Evolutionary conservation across 2,329 filamentous ascomycete species (phyloP).

Genomic region (Hypoxylon sp.): DNA sequence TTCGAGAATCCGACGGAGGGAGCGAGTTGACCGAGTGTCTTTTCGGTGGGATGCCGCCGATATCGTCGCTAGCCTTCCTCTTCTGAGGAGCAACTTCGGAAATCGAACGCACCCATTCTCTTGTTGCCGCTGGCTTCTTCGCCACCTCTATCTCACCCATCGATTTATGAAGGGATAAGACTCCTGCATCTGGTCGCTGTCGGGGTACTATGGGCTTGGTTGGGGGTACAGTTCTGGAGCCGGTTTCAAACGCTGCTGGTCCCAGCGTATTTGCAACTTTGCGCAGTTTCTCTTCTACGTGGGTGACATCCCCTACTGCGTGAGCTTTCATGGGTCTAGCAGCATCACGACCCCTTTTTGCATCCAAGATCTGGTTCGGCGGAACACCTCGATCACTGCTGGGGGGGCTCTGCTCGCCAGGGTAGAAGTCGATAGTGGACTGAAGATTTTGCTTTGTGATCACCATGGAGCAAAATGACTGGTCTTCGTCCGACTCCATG

Average conservation of each 20-base stretch:
- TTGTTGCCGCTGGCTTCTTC: constrained; percentile 5
- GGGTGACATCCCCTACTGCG: neutral
- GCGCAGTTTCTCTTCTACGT: neutral
- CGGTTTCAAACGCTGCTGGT: neutral
- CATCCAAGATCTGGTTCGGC: constrained; percentile 1
- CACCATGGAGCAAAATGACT: constrained; percentile 40
- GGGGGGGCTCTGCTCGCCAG: constrained; percentile 35
- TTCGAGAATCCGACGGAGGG: constrained; percentile 5
- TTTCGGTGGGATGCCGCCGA: constrained; percentile 9
- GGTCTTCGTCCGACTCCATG: constrained; percentile 44
- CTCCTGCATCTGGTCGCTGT: neutral
- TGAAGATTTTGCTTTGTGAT: constrained; percentile 44
- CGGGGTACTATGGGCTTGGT: neutral
- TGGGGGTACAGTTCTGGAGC: neutral
- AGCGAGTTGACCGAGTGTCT: constrained; percentile 22
- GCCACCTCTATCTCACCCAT: constrained; percentile 21
- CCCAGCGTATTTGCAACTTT: neutral
- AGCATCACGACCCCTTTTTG: constrained; percentile 3
- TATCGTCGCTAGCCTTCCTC: constrained; percentile 31
- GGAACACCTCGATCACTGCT: constrained; percentile 20
- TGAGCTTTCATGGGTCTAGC: neutral
- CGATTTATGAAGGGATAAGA: constrained; percentile 23
- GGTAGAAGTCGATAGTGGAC: constrained; percentile 40
- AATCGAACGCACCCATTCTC: constrained; percentile 24
- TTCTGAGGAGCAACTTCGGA: constrained; percentile 30